A percentile compares a stretch with the other conserved stretches of the same genome.
These are phyloP conservation scores for Metarhizium rileyi DNA, from an alignment of 2,329 filamentous ascomycete genomes.

Conservation along the genomic window DNA sequence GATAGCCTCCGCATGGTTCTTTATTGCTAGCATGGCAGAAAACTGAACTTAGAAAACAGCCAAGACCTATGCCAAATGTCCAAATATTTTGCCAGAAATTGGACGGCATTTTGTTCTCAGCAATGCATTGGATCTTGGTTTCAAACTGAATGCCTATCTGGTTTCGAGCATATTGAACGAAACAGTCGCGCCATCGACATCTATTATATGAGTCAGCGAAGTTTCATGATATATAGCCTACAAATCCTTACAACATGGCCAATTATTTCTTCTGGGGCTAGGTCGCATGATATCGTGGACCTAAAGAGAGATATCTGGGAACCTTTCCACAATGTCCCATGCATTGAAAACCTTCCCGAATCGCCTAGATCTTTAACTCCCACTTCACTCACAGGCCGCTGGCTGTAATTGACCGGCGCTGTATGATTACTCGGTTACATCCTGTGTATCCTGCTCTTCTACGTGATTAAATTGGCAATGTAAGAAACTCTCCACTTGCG, in stretches of 20 bases:
- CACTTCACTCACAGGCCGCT: not conserved
- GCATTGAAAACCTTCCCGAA: not conserved
- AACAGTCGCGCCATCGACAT: not conserved
- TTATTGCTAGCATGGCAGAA: not conserved
- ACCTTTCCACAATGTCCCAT: not conserved
- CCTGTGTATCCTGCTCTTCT: not conserved
- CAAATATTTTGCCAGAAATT: not conserved
- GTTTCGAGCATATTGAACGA: not conserved
- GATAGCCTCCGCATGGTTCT: not conserved
- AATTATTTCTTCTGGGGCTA: not conserved
- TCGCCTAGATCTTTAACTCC: not conserved
- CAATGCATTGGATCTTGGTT: not conserved
- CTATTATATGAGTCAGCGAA: not conserved
- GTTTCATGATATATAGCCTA: not conserved
- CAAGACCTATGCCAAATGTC: not conserved
- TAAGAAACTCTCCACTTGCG: not conserved
- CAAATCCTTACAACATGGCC: not conserved
- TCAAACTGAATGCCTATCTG: not conserved
- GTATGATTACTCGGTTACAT: not conserved
- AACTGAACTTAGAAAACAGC: not conserved
- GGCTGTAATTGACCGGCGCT: not conserved
- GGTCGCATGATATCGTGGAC: not conserved
- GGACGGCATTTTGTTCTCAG: not conserved
- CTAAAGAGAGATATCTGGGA: not conserved
- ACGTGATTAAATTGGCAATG: not conserved